Base-by-base conservation (phyloP, 768 basidiomycete genomes). In the Boletellus emodensis region DNA sequence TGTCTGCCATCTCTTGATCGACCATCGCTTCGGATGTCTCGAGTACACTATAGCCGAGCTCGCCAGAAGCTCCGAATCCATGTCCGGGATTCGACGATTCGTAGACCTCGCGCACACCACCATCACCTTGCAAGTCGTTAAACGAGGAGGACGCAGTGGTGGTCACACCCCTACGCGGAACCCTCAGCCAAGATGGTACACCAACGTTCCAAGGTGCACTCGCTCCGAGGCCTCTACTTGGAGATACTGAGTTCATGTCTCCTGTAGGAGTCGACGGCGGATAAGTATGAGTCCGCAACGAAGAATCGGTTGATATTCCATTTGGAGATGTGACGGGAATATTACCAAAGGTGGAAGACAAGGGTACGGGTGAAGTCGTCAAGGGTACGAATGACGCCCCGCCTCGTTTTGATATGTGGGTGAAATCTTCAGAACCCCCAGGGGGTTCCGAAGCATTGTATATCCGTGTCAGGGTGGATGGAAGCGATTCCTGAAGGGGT, bases 11-110 rank as follows among this genome's bases (percentile, higher is more conserved):
- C 49, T 85, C 85, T 30, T 71, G 65, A 59, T 93, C 90, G 13
- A 84, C 71, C 6, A 71, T 60, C 26, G 76, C 74, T 55, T 84
- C 81, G 1, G 84, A 84, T 18, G 83, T 80, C 60, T 96, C 91
- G 37, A 94, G 74, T 38, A 95, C 76, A 57, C 92, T 94, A 68
- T 83, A 92, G 1, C 86, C 82, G 55, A 89, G 71, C 54, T 89
- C 86, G 35, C 74, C 73, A 28, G 72, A 62, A 20, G 73, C 68
- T 45, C 74, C 57, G 65, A 46, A 49, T 41, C 44, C 48, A 49
- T 56, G 61, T 24, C 48, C 58, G 20, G 46, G 52, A 44, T 46
- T 45, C 28, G 48, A 61, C 8, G 55, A 62, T 52, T 51, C 64
- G 57, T 85, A 81, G 39, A 85, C 72, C 64, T 89, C 87, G 43